Evolutionary conservation across 352 stramenopile species (phyloP), one percentile per base, ranked within the genome.

Genomic region (Blastocystis hominis): DNA sequence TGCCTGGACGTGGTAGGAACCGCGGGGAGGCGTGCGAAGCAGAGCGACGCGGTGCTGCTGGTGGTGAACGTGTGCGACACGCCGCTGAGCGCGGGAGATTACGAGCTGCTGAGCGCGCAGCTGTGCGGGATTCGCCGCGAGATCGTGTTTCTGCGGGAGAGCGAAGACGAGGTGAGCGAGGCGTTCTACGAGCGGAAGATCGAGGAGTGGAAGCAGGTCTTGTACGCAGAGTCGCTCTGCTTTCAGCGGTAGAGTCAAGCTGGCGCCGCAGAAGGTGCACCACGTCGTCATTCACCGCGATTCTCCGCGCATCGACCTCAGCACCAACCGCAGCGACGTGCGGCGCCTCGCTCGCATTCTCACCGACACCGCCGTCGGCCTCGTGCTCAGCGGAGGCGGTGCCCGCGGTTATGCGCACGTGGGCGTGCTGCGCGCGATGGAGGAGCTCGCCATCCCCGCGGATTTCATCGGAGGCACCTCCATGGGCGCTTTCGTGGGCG

Each of bases 351-450:
- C 91, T 88, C 92, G 95, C 66, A 91, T 93, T 61, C 91, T 98
- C 15, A 96, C 94, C 0, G 94, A 95, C 53, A 94, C 94, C 76
- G 92, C 93, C 2, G 91, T 98, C 38, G 95, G 95, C 4, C 89
- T 98, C 5, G 95, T 97, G 2, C 91, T 98, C 46, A 94, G 95
- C 61, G 95, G 94, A 75, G 95, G 95, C 6, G 95, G 95, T 75
- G 94, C 94, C 13, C 89, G 95, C 84, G 95, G 95, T 9, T 90
- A 98, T 1, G 94, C 95, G 4, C 95, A 98, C 90, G 92, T 98
- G 68, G 94, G 95, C 7, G 93, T 98, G 0, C 90, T 98, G 24
- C 92, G 91, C 38, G 94, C 94, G 3, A 90, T 98, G 38, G 92
- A 97, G 68, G 94, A 97, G 81, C 94, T 92, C 44, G 94, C 93